These are phyloP conservation scores for Saccharata proteae DNA, from an alignment of 2,329 filamentous ascomycete species.

Conservation along the genomic window DNA sequence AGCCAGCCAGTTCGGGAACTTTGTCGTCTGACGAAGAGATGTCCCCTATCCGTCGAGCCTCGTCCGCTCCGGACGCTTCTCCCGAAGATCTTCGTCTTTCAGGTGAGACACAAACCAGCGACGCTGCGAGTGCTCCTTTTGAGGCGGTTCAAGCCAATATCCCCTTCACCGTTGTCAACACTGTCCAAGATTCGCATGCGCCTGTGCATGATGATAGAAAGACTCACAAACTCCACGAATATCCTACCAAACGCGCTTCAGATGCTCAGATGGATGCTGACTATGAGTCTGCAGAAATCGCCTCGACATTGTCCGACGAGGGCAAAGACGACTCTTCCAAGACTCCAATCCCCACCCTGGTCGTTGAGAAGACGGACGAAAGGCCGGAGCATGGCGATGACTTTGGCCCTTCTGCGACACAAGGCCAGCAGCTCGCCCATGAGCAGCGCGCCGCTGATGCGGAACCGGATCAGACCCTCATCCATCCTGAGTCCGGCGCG, in stretches of 20 bases:
- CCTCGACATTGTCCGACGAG: neutral
- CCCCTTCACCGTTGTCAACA: constrained; percentile 16
- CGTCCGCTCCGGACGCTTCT: constrained; percentile 4
- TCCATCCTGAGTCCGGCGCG: constrained; percentile 12
- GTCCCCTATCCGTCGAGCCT: neutral
- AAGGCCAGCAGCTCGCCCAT: constrained; percentile 22
- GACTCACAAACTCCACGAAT: constrained; percentile 10
- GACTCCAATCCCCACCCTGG: constrained; percentile 15
- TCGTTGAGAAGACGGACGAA: constrained; percentile 25
- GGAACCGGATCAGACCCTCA: constrained; percentile 20
- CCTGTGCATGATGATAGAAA: constrained; percentile 13
- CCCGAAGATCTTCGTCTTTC: neutral
- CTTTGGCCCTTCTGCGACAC: constrained; percentile 21
- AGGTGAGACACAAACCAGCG: neutral
- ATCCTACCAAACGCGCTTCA: constrained; percentile 13
- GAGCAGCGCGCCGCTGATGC: constrained; percentile 21
- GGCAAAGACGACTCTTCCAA: neutral
- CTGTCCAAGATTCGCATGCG: constrained; percentile 13
- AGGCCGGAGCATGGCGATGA: constrained; percentile 24
- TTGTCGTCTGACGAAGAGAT: neutral
- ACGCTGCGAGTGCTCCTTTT: constrained; percentile 4
- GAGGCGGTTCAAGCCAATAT: constrained; percentile 11
- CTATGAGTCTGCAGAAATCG: constrained; percentile 5
- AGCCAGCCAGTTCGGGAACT: constrained; percentile 2
- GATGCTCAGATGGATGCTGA: constrained; percentile 14